Evolutionary conservation across 768 basidiomycete genomes (phyloP), one percentile per base, ranked within the genome.

Genomic region (Leccinum longicurvipes): DNA sequence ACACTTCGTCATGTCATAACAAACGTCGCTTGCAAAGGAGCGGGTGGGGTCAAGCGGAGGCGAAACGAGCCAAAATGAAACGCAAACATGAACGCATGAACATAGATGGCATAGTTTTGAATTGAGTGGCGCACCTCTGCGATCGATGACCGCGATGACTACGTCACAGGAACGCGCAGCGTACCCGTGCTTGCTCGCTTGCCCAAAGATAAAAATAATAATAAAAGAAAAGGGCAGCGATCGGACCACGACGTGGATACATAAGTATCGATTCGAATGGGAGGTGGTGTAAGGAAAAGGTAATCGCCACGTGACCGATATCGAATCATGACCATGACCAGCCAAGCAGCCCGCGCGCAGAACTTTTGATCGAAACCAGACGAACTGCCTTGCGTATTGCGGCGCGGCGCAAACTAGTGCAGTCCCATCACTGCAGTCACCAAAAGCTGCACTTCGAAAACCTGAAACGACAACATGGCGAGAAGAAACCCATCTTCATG

Each of bases 121-220:
- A 23, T 32, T 39, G 21, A 24, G 52, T 24, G 36, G 19, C n/a
- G 47, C 47, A 44, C n/a, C 39, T 41, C 10, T 19, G 19, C 11
- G 39, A 34, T 45, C 44, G 3, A 45, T 45, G 44, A 31, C 47
- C 21, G 59, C 45, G 47, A 34, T 65, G 31, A 41, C 53, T 69
- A 61, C 67, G 64, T 70, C 68, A 69, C 62, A 70, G 68, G 68
- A 61, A 69, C 68, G 19, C 45, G 12, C 45, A 1, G 44, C 54
- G 47, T 50, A 48, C 31, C 21, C 42, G 41, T 41, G 39, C 39
- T 41, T 19, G 39, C 19, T 41, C 39, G 39, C 39, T 41, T 41
- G 39, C 39, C 39, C 10, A 41, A n/a, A 19, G 19, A 41, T 41
- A 41, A 19, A 1, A 11, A 41, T 41, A 41, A 41, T 11, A 11